Evolutionary conservation across 495 filamentous ascomycete species (phyloP).

Genomic region (Podospora australis): DNA sequence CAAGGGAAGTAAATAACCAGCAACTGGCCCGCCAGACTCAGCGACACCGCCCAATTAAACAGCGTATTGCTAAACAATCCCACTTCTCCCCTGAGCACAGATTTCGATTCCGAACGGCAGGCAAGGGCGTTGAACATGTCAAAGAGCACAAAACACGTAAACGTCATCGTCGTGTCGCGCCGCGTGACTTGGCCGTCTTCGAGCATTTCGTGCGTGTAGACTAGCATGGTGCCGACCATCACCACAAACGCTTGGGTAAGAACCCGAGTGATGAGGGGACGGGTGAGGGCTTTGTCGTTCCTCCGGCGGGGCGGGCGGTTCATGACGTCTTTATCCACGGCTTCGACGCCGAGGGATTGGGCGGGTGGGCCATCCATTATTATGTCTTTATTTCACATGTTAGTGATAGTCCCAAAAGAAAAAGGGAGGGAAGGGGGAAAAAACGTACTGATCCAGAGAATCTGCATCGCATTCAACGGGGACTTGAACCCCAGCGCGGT

Average conservation of each 20-base stretch:
- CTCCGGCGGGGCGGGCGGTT: constrained; percentile 78
- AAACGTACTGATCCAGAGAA: constrained; percentile 94
- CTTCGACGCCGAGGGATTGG: constrained; percentile 93
- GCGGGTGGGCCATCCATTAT: constrained; percentile 98
- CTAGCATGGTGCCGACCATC: constrained; percentile 82
- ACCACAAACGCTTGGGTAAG: constrained; percentile 83
- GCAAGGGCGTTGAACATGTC: constrained; percentile 98
- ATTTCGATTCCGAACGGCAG: constrained; percentile 88
- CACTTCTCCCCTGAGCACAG: constrained; percentile 78
- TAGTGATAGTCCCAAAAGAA: constrained; percentile 12
- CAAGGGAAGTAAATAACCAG: constrained; percentile 91
- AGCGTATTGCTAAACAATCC: constrained; percentile 77
- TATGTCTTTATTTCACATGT: constrained; percentile 61
- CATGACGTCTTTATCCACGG: constrained; percentile 93
- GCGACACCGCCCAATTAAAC: constrained; percentile 90
- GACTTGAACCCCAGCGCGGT: constrained; percentile 89
- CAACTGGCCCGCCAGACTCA: constrained; percentile 76
- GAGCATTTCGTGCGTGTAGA: constrained; percentile 86
- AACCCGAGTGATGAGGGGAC: constrained; percentile 71
- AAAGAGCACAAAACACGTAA: constrained; percentile 96
- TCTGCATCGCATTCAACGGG: constrained; percentile 97
- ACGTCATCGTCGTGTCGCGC: constrained; percentile 98
- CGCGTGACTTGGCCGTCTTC: constrained; percentile 73
- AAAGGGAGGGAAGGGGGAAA: not conserved
- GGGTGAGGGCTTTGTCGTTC: constrained; percentile 80